A percentile compares a stretch with the other conserved stretches of the same genome.
Evolutionary conservation across 768 basidiomycete genomes (phyloP).

Genomic region (Kwoniella europaea): DNA sequence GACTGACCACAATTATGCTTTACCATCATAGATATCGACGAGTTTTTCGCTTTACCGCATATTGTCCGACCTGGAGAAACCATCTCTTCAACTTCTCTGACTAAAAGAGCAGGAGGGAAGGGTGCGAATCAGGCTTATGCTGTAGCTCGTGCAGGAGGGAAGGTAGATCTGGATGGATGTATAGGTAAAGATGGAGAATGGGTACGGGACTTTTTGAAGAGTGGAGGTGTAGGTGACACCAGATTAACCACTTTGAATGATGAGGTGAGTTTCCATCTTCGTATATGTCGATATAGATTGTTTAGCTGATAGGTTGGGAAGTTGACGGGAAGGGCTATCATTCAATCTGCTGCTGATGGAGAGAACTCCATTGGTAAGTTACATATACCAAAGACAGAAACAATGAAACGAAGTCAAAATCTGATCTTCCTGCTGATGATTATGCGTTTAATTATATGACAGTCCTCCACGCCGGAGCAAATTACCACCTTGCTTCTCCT

Average conservation of each 20-base stretch:
- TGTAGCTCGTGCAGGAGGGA: constrained; percentile 54
- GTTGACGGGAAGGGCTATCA: constrained; percentile 61
- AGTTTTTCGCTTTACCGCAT: constrained; percentile 52
- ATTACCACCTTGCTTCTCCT: constrained; percentile 42
- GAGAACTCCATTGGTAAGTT: constrained; percentile 61
- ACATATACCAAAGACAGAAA: background rate
- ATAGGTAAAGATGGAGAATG: constrained; percentile 56
- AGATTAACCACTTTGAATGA: constrained; percentile 41
- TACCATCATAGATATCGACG: constrained; percentile 53
- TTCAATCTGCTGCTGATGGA: constrained; percentile 59
- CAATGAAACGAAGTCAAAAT: background rate
- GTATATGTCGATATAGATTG: background rate
- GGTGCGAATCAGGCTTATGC: constrained; percentile 61
- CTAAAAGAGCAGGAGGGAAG: constrained; percentile 60
- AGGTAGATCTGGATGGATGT: constrained; percentile 54
- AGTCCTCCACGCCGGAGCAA: constrained; percentile 58
- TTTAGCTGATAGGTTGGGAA: constrained; percentile 2
- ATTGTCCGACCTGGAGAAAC: constrained; percentile 60
- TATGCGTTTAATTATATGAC: background rate
- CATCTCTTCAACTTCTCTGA: constrained; percentile 56
- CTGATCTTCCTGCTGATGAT: constrained; percentile 1
- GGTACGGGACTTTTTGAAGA: constrained; percentile 46
- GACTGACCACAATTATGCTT: background rate
- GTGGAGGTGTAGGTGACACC: constrained; percentile 50
- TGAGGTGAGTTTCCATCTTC: constrained; percentile 35